Evolutionary conservation across 768 basidiomycete genomes (phyloP).

Genomic region (Suillus variegatus): DNA sequence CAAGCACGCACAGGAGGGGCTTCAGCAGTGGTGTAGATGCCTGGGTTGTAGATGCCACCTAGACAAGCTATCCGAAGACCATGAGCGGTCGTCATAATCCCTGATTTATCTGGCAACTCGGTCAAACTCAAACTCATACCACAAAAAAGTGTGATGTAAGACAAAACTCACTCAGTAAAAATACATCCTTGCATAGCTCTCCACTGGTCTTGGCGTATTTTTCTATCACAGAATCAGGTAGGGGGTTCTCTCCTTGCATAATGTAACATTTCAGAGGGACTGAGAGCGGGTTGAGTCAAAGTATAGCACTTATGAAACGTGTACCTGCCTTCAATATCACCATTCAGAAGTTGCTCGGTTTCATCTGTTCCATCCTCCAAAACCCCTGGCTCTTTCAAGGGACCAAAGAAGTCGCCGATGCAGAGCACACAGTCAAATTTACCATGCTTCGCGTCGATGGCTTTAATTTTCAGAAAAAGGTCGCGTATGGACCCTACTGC

Average conservation of each 20-base stretch:
- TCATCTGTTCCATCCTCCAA: conserved; percentile 48
- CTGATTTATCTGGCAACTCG: conserved; percentile 69
- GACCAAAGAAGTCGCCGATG: conserved; percentile 84
- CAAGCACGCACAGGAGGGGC: conserved; percentile 57
- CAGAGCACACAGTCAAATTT: conserved; percentile 87
- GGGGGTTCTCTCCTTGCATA: conserved; percentile 79
- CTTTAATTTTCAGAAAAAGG: conserved; percentile 79
- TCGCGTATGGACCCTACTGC: conserved; percentile 70
- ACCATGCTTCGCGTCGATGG: conserved; percentile 89
- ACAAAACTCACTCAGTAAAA: conserved; percentile 71
- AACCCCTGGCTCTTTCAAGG: conserved; percentile 35
- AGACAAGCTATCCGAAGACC: conserved; percentile 85
- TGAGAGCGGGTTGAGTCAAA: conserved; percentile 33
- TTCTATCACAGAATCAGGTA: conserved; percentile 73
- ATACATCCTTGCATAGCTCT: conserved; percentile 80
- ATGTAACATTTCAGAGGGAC: conserved; percentile 91
- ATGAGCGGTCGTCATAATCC: conserved; percentile 73
- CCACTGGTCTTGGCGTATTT: conserved; percentile 77
- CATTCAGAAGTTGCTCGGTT: conserved; percentile 61
- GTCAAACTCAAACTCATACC: conserved; percentile 14
- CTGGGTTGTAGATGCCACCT: conserved; percentile 72
- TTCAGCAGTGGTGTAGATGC: conserved; percentile 58
- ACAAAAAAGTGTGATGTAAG: not conserved
- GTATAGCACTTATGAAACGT: not conserved
- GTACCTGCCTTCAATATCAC: conserved; percentile 60